Evolutionary conservation across 495 filamentous ascomycete species (phyloP), one percentile per base, ranked within the genome.

Genomic region (Hyaloscypha finlandica): DNA sequence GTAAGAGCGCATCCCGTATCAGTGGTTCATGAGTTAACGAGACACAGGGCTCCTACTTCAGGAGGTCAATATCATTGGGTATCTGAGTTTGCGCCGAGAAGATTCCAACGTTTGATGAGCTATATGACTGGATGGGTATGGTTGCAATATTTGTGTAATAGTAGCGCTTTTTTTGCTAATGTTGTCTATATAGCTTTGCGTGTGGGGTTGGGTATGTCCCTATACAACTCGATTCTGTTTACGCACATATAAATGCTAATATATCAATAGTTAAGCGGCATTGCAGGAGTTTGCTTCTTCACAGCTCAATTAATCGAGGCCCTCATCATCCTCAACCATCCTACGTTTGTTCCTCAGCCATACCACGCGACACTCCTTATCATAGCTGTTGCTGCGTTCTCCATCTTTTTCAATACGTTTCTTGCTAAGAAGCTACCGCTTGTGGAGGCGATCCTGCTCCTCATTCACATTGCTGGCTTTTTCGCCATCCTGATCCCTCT

Each of bases 361-460:
- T 90, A 83, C 82, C 88, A 89, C 62, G 83, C 83, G 9, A 86
- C 86, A 0, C 72, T 89, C 25, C 75, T 89, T 16, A 77, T 83
- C 33, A 81, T 85, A 63, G 84, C 79, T 48, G 78, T 84, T 39
- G 77, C 83, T 2, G 67, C 76, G 3, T 76, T 87, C 48, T 77
- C 78, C 19, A 78, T 84, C 20, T 30, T 84, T 6, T 83, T 89
- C 73, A 90, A 90, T 72, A 84, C 81, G 4, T 78, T 81, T 57
- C 64, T 86, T 2, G 80, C 82, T 3, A 80, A 80, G 35, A 73
- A 78, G 6, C 77, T 90, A 45, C 86, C 88, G 2, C 71, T 83
- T 29, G 75, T 90, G 45, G 85, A 90, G 68, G 80, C 32, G 37
- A 53, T 74, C 31, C 72, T 81, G 6, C 70, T 84, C 6, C 68